phyloP scores from a whole-genome alignment of 768 basidiomycete species.

The Albatrellus ellisii region DNA sequence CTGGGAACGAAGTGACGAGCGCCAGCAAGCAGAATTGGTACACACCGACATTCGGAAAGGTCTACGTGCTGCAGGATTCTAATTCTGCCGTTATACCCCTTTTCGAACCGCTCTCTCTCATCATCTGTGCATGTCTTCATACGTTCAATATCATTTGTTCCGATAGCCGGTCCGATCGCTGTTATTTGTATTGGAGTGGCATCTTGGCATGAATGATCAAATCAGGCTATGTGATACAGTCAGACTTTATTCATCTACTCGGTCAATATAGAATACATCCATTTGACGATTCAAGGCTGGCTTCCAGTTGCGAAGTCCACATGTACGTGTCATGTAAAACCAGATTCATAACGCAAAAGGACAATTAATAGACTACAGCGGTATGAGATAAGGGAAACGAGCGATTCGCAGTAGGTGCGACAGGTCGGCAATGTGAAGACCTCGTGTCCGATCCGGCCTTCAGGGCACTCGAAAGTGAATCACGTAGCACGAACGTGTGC shows the following conservation, averaged over 20 bases:
- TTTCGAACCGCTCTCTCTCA: not conserved
- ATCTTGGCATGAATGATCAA: not conserved
- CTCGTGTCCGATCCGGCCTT: not conserved
- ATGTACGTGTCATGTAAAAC: constrained; percentile 23
- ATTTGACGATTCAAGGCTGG: too few relatives aligned
- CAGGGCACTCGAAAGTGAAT: not conserved
- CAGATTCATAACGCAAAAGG: constrained; percentile 20
- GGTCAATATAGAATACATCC: too few relatives aligned
- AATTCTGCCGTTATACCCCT: constrained; percentile 12
- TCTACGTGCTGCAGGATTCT: constrained; percentile 59
- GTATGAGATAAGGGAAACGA: constrained; percentile 9
- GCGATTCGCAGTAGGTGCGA: constrained; percentile 5
- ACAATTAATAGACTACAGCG: constrained; percentile 17
- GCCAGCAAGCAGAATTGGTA: constrained; percentile 43
- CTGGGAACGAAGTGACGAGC: constrained; percentile 45
- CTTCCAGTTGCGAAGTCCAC: constrained; percentile 15
- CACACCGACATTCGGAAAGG: constrained; percentile 56
- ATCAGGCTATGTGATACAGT: not conserved
- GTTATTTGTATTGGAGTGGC: not conserved
- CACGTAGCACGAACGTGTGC: not conserved
- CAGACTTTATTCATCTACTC: not conserved
- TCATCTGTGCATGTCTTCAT: too few relatives aligned
- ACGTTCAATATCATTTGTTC: too few relatives aligned
- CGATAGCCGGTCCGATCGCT: too few relatives aligned
- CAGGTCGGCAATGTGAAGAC: not conserved